Conservation (phyloP, 257 asterid species). For the Misopates orontium region DNA sequence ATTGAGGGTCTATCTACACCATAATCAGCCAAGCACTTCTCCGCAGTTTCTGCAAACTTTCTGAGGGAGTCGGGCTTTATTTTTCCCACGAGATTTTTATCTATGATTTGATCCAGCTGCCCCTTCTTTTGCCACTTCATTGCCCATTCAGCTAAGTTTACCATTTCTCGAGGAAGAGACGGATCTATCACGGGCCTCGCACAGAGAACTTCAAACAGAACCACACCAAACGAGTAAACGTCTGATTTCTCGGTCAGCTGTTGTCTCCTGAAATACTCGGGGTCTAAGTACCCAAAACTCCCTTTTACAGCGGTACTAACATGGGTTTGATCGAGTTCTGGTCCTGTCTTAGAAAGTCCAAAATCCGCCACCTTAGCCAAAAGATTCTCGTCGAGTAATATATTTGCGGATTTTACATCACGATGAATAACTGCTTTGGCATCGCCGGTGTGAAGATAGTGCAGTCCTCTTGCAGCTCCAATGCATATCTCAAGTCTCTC, state of each 20-base stretch:
- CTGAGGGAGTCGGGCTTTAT: slow-evolving; percentile 51
- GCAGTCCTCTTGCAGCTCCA: slow-evolving; percentile 59
- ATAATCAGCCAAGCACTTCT: slow-evolving; percentile 61
- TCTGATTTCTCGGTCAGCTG: too few species aligned
- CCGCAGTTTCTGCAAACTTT: slow-evolving; percentile 62
- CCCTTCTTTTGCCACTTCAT: slow-evolving; percentile 70
- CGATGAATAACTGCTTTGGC: slow-evolving; percentile 56
- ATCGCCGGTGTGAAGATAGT: slow-evolving; percentile 57
- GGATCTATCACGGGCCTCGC: slow-evolving; percentile 63
- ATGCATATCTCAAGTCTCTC: slow-evolving; percentile 65
- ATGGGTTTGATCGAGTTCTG: slow-evolving; percentile 30
- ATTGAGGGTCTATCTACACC: slow-evolving; percentile 64
- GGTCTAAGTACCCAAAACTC: too few species aligned
- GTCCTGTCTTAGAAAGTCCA: slow-evolving; percentile 8
- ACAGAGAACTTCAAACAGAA: slow-evolving; percentile 58
- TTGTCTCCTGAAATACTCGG: too few species aligned
- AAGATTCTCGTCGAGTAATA: slow-evolving; percentile 56
- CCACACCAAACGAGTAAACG: slow-evolving; percentile 66
- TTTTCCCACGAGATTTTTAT: slow-evolving; percentile 41
- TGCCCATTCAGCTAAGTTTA: slow-evolving; percentile 65
- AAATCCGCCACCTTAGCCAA: slow-evolving; percentile 64
- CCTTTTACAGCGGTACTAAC: slow-evolving; percentile 65
- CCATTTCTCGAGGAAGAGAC: slow-evolving; percentile 53
- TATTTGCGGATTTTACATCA: slow-evolving; percentile 63
- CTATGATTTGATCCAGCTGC: slow-evolving; percentile 51